A percentile compares a stretch with the other conserved stretches of the same genome.
phyloP scores from a whole-genome alignment of 768 basidiomycete genomes.

The Russula sp. region DNA sequence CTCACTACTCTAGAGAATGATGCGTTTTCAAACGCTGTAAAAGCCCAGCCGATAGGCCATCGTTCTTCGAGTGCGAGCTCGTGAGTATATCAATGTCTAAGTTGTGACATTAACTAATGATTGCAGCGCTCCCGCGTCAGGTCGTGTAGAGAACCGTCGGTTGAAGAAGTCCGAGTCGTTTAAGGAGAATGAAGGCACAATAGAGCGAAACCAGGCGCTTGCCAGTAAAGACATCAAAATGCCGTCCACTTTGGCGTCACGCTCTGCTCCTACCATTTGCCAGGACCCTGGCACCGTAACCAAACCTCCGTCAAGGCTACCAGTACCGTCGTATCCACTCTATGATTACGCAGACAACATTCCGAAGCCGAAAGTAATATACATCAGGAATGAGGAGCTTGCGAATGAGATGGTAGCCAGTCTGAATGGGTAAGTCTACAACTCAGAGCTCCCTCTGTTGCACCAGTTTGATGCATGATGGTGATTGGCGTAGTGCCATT shows the following conservation, averaged over 20 bases:
- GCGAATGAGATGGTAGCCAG: conserved; percentile 35
- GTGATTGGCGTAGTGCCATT: conserved; percentile 32
- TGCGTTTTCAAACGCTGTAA: neutral
- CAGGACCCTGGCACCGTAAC: neutral
- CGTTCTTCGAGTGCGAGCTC: neutral
- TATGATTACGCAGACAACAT: conserved; percentile 36
- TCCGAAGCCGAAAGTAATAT: conserved; percentile 32
- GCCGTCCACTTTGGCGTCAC: neutral
- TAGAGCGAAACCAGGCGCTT: neutral
- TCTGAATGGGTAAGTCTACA: conserved; percentile 32
- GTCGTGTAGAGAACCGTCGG: neutral
- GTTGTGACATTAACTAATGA: neutral
- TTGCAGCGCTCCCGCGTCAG: neutral
- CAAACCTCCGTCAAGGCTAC: neutral
- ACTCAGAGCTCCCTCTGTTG: neutral
- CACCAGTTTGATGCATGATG: neutral
- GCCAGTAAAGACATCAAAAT: neutral
- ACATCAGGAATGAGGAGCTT: conserved; percentile 35
- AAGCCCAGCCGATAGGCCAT: neutral
- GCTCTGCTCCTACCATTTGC: neutral
- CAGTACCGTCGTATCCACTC: conserved; percentile 21
- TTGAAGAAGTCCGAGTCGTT: conserved; percentile 1
- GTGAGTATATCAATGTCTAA: neutral
- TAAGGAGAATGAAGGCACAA: conserved; percentile 2
- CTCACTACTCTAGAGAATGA: conserved; percentile 14